A percentile compares a stretch with the other conserved stretches of the same genome.
Evolutionary conservation across 345 rosid genomes (phyloP).

Genomic region (Salix suchowensis): DNA sequence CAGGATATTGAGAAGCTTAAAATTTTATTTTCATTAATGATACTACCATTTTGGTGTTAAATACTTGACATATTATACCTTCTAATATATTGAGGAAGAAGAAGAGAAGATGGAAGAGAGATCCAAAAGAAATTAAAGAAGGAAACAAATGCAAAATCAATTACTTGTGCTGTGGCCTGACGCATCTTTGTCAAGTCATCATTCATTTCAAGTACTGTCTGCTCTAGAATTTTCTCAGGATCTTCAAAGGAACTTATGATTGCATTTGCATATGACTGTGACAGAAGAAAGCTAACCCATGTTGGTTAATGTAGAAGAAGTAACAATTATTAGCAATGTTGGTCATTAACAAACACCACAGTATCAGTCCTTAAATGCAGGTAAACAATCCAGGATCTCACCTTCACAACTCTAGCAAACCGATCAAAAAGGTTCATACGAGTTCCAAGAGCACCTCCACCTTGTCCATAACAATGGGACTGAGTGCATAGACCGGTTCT

Average conservation of each 20-base stretch:
- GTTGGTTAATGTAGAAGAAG: not conserved
- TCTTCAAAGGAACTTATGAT: constrained; percentile 65
- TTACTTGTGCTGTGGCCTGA: constrained; percentile 85
- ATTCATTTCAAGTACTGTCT: constrained; percentile 76
- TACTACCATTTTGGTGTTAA: not conserved
- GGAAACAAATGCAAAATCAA: not conserved
- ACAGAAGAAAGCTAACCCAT: constrained; percentile 13
- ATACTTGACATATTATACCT: not conserved
- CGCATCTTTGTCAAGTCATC: constrained; percentile 80
- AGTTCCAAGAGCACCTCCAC: constrained; percentile 50
- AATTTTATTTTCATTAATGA: not conserved
- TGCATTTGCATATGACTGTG: constrained; percentile 78
- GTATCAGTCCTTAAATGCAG: not conserved
- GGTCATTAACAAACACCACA: not conserved
- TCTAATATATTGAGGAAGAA: not conserved
- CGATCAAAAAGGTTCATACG: constrained; percentile 70
- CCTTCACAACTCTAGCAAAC: constrained; percentile 71
- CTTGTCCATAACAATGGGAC: constrained; percentile 32
- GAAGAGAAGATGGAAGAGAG: not conserved
- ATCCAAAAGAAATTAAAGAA: not conserved
- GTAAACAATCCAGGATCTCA: constrained; percentile 18
- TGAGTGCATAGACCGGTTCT: constrained; percentile 12
- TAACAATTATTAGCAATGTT: not conserved
- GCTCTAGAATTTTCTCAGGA: constrained; percentile 79
- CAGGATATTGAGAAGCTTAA: not conserved